Conservation (phyloP, 768 basidiomycete genomes). For the Grammothele lineata region DNA sequence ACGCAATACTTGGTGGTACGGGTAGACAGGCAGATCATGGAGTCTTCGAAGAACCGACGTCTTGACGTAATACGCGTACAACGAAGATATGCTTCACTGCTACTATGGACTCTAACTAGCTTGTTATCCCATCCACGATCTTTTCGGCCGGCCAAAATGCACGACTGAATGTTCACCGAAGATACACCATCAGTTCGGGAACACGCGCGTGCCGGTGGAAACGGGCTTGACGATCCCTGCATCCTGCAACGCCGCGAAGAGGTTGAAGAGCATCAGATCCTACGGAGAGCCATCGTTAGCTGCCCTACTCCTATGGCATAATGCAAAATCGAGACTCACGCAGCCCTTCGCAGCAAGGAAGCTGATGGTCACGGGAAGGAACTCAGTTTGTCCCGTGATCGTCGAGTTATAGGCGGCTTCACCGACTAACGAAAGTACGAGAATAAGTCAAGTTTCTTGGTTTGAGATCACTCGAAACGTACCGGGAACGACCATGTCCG, state of each 20-base stretch:
- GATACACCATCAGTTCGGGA: no score
- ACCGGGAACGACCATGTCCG: conserved; percentile 30
- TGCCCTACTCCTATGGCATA: no score
- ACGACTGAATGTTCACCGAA: no score
- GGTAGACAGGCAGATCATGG: no score
- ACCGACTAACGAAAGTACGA: conserved; percentile 15
- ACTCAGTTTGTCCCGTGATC: conserved; percentile 23
- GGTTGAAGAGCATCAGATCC: conserved; percentile 27
- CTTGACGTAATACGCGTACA: no score
- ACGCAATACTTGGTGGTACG: no score
- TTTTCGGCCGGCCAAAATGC: no score
- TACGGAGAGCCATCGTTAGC: conserved; percentile 7
- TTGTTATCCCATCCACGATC: no score
- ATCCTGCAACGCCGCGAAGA: conserved; percentile 24
- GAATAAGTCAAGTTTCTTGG: neutral
- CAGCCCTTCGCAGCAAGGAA: conserved; percentile 27
- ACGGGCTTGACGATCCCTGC: conserved; percentile 21
- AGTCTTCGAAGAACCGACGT: no score
- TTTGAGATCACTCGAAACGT: neutral
- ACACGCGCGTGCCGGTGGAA: conserved; percentile 19
- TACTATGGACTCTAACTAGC: no score
- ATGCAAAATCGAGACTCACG: no score
- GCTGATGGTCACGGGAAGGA: conserved; percentile 26
- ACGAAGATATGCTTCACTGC: no score
- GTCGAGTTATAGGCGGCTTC: conserved; percentile 27